Evolutionary conservation across 208 protist genomes (phyloP).

Genomic region (Tetramitus jugosus): DNA sequence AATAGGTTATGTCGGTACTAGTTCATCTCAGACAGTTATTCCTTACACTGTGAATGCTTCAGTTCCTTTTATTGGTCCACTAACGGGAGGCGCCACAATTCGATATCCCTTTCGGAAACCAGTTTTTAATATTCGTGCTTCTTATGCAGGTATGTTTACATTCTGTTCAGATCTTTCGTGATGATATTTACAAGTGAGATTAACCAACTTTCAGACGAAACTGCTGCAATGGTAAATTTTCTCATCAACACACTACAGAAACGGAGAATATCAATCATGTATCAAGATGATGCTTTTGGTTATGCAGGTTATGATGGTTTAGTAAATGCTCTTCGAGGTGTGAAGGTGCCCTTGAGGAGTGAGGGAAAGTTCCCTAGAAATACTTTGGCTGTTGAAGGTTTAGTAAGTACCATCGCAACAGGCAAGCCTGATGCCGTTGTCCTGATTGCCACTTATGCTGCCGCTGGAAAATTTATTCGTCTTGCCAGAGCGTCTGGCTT

Average conservation of each 20-base stretch:
- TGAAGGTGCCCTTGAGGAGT: background rate
- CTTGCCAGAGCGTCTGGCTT: background rate
- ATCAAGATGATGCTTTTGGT: conserved; percentile 16
- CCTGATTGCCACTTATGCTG: background rate
- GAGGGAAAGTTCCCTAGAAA: background rate
- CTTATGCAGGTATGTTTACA: background rate
- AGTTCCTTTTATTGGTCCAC: background rate
- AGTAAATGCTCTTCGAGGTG: background rate
- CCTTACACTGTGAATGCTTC: background rate
- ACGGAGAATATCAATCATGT: background rate
- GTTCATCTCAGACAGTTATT: background rate
- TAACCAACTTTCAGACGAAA: background rate
- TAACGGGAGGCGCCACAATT: background rate
- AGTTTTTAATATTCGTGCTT: background rate
- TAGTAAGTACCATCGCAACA: background rate
- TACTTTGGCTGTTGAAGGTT: background rate
- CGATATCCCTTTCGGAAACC: background rate
- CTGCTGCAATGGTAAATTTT: background rate
- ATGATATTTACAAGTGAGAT: background rate
- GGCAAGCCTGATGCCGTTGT: conserved; percentile 3
- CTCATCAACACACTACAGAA: background rate
- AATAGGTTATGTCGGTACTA: background rate
- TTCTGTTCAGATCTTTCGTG: no score
- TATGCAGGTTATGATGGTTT: background rate
- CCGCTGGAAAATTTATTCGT: background rate